Base-by-base conservation (phyloP, 2,329 filamentous ascomycete species). In the Curvularia lunata region DNA sequence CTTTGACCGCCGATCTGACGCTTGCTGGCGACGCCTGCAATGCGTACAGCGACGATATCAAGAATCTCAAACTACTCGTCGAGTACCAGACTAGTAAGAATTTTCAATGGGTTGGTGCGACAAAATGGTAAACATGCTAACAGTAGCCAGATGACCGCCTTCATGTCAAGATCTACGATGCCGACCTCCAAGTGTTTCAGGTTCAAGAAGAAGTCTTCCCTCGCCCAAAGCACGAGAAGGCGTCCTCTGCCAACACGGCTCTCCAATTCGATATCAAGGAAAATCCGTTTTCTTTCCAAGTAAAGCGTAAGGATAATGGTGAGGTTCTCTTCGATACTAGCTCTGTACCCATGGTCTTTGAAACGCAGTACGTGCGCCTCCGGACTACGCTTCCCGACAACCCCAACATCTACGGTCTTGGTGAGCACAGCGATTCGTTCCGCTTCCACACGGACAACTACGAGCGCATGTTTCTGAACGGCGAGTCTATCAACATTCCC, bases 371-470 rank as follows among this genome's bases (percentile, higher is more conserved):
- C 68, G 76, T 95, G 23, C 85, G 88, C 19, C 80, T 94, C 57
- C 84, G 89, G 42, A 93, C 91, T 1, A 84, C 81, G 59, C 80
- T 95, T 10, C 90, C 91, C 0, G 75, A 84, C 1, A 80, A 86
- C 52, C 89, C 90, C 0, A 86, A 89, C 66, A 78, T 95, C 5
- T 95, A 95, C 71, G 91, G 91, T 0, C 82, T 94, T 1, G 91
- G 91, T 34, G 91, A 94, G 76, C 89, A 92, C 72, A 88, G 85
- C 2, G 90, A 93, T 65, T 81, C 86, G 1, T 86, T 92, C 68
- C 83, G 84, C 34, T 81, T 92, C 59, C 85, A 86, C 54, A 89
- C 86, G 0, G 85, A 83, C 28, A 83, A 88, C 74, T 91, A 91
- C 72, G 86, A 84, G 32, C 85, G 90, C 38, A 90, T 88, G 0